Evolutionary conservation across 805 yeast species (phyloP).

Genomic region (Saccharomycopsis sp.): DNA sequence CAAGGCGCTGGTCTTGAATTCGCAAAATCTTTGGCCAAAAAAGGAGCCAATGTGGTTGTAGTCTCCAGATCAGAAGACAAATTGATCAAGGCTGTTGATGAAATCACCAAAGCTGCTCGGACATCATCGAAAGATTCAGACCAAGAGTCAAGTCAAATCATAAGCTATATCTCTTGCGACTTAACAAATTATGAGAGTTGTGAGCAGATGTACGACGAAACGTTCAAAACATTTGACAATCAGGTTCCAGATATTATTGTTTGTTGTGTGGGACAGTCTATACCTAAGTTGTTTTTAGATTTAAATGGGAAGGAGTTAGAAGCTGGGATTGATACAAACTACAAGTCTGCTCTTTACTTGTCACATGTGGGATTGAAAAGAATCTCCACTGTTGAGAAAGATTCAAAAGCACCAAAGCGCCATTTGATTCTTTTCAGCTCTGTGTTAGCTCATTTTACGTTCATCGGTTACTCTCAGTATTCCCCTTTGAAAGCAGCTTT

Average conservation of each 20-base stretch:
- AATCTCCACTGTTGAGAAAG: conserved; percentile 25
- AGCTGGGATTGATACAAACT: conserved; percentile 58
- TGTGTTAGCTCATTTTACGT: conserved; percentile 72
- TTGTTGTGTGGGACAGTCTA: conserved; percentile 83
- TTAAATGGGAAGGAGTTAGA: conserved; percentile 48
- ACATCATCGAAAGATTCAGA: conserved; percentile 1
- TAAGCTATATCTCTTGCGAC: conserved; percentile 52
- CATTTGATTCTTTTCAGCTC: conserved; percentile 64
- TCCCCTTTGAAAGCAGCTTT: conserved; percentile 85
- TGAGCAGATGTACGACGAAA: conserved; percentile 33
- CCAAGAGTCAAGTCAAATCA: conserved; percentile 23
- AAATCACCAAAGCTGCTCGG: conserved; percentile 29
- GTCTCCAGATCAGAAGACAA: conserved; percentile 69
- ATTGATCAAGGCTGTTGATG: conserved; percentile 40
- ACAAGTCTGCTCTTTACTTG: conserved; percentile 61
- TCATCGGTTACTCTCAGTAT: conserved; percentile 86
- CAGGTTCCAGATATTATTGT: conserved; percentile 60
- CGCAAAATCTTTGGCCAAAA: conserved; percentile 45
- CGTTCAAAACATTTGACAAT: no score
- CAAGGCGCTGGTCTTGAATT: conserved; percentile 87
- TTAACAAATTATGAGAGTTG: conserved; percentile 47
- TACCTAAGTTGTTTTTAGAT: conserved; percentile 71
- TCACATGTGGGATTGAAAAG: conserved; percentile 53
- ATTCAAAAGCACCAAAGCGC: conserved; percentile 26
- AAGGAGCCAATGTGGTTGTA: conserved; percentile 51